A percentile compares a stretch with the other conserved stretches of the same genome.
phyloP scores from a whole-genome alignment of 2,329 filamentous ascomycete genomes.

The Diaporthe citrichinensis region DNA sequence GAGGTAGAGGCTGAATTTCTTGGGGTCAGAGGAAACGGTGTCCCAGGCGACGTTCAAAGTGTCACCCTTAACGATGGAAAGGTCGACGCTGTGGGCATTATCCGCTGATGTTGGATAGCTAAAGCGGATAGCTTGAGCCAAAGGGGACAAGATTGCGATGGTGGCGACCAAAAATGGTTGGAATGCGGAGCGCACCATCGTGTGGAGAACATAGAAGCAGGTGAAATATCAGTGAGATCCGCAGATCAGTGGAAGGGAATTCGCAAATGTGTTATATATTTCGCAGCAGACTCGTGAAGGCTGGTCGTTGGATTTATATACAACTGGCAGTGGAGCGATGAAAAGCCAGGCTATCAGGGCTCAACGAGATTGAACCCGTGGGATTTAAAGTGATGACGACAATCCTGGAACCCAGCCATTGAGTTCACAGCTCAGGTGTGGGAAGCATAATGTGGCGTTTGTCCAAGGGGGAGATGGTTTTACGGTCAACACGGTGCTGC shows the following conservation, averaged over 20 bases:
- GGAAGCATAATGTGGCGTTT: background rate
- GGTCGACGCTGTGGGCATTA: background rate
- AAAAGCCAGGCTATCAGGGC: background rate
- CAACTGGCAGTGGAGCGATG: too few relatives aligned
- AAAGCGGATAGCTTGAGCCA: background rate
- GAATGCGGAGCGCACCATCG: background rate
- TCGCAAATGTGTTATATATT: too few relatives aligned
- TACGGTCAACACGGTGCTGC: background rate
- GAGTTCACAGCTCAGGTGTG: background rate
- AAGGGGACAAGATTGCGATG: background rate
- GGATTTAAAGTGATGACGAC: background rate
- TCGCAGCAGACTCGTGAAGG: too few relatives aligned
- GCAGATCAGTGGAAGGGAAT: background rate
- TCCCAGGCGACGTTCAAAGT: slow-evolving; percentile 33
- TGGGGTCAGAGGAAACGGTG: slow-evolving; percentile 32
- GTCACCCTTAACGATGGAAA: slow-evolving; percentile 10
- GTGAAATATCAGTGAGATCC: background rate
- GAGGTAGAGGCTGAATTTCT: slow-evolving; percentile 38
- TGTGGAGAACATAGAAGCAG: background rate
- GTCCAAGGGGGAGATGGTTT: background rate
- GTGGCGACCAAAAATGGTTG: background rate
- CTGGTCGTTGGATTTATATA: background rate
- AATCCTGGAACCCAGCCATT: background rate
- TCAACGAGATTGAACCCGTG: background rate
- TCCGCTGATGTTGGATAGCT: background rate